A percentile compares a stretch with the other conserved stretches of the same genome.
Conservation (phyloP, 495 filamentous ascomycete genomes). For the Penicillium diatomitis region DNA sequence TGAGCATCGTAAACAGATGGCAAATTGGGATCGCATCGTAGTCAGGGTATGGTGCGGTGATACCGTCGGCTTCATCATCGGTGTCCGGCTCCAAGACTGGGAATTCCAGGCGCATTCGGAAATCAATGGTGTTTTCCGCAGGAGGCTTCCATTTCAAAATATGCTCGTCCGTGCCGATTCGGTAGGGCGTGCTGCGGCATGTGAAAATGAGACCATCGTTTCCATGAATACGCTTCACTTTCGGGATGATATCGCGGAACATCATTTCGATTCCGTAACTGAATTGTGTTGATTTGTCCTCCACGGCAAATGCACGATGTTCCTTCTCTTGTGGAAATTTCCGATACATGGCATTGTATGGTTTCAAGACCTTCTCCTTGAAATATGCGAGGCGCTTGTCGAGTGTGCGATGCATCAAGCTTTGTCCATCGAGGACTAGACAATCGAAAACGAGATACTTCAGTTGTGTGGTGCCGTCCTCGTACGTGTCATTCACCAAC, state of each 20-base stretch:
- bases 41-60: slow-evolving; percentile 41
- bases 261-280: slow-evolving; percentile 84
- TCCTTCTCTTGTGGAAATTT: slow-evolving; percentile 59
- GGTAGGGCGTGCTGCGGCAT: slow-evolving; percentile 74
- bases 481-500: slow-evolving; percentile 68
- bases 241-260: slow-evolving; percentile 76
- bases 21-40: slow-evolving; percentile 55
- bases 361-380: slow-evolving; percentile 65
- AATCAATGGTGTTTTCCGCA: slow-evolving; percentile 88
- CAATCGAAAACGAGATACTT: slow-evolving; percentile 92
- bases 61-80: slow-evolving; percentile 52
- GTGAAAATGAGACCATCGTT: slow-evolving; percentile 98
- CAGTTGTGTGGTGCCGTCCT: slow-evolving; percentile 53
- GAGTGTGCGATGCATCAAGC: slow-evolving; percentile 65
- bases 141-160: slow-evolving; percentile 97
- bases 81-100: slow-evolving; percentile 61
- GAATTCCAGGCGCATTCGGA: slow-evolving; percentile 69
- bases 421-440: slow-evolving; percentile 68
- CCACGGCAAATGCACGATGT: slow-evolving; percentile 67
- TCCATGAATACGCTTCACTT: slow-evolving; percentile 63
- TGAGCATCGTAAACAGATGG: slow-evolving; percentile 48
- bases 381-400: slow-evolving; percentile 88
- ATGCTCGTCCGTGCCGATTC: slow-evolving; percentile 79
- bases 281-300: slow-evolving; percentile 80
- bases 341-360: slow-evolving; percentile 63